Base-by-base conservation (phyloP, 1,284 basidiomycete species). In the Sporisorium iseilematis-ciliati region DNA sequence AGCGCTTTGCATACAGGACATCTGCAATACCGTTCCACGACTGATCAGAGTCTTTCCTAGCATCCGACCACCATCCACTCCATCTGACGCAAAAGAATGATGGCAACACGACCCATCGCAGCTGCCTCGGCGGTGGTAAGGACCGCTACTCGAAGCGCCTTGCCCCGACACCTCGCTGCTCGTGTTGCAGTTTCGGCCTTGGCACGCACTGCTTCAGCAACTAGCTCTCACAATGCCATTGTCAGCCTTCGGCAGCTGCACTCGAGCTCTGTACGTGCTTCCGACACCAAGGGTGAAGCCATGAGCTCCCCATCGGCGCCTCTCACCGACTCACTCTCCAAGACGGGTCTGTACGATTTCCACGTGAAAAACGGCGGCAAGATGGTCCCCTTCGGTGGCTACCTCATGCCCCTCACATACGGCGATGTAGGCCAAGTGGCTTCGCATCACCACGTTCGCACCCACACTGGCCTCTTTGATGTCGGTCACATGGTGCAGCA, bases 351-450 rank as follows among this genome's bases (percentile, higher is more conserved):
- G 31, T 95, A 97, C 82, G 93, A 96, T 80, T 96, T 96, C 84
- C 95, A 99, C 85, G 86, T 93, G 64, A 84, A 89, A 75, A 89
- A 94, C 84, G 91, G 90, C 41, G 97, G 91, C 18, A 97, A 97
- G 87, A 95, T 99, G 93, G 95, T 98, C 1, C 92, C 93, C 0
- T 99, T 98, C 85, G 95, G 94, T 1, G 96, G 96, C 4, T 98
- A 91, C 86, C 90, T 90, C 14, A 99, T 99, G 96, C 96, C 96
- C 0, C 88, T 99, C 57, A 87, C 89, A 5, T 99, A 97, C 82
- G 71, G 68, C 26, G 92, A 91, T 18, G 89, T 82, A n/a, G 81
- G 66, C 21, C 81, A 69, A 70, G 94, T 94, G 56, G 91, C 92
- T 2, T 95, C 94, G 75, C 96, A 99, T 86, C 90, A 92, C 58